Conservation (phyloP, 2,329 filamentous ascomycete species). For the Aspergillus thermomutatus region DNA sequence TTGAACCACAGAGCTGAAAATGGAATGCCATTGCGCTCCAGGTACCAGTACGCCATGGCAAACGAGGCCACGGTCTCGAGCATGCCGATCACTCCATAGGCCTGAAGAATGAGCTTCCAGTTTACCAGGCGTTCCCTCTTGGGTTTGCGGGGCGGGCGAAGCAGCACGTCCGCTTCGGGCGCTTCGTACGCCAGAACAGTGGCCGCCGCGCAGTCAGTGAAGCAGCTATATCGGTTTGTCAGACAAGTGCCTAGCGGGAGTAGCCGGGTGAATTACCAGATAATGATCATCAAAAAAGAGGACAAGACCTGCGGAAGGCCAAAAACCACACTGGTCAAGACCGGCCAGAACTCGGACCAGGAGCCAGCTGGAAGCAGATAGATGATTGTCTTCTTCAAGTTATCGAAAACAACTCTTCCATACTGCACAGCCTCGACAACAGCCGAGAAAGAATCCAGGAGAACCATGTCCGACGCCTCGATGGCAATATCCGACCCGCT, state of each 20-base stretch:
- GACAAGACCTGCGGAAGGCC: slow-evolving; percentile 71
- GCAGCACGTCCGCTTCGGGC: slow-evolving; percentile 71
- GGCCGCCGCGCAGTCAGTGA: slow-evolving; percentile 72
- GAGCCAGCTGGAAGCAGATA: slow-evolving; percentile 70
- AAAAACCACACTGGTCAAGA: slow-evolving; percentile 69
- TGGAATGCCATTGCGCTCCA: slow-evolving; percentile 56
- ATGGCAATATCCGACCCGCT: slow-evolving; percentile 60
- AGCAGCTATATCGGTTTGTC: slow-evolving; percentile 47
- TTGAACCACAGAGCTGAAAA: slow-evolving; percentile 67
- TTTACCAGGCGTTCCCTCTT: slow-evolving; percentile 71
- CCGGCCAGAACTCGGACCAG: slow-evolving; percentile 74
- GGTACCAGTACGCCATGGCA: slow-evolving; percentile 66
- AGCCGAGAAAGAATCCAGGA: slow-evolving; percentile 67
- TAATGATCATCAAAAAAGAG: slow-evolving; percentile 69
- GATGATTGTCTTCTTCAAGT: slow-evolving; percentile 72
- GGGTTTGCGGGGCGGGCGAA: slow-evolving; percentile 64
- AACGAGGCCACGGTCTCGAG: slow-evolving; percentile 60
- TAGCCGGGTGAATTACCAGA: slow-evolving; percentile 46
- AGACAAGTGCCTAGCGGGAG: neutral
- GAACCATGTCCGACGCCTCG: slow-evolving; percentile 60
- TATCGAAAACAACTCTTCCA: slow-evolving; percentile 71
- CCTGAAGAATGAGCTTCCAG: slow-evolving; percentile 67
- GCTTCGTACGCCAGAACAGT: slow-evolving; percentile 73
- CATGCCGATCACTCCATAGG: slow-evolving; percentile 69
- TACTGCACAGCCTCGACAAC: slow-evolving; percentile 70